A percentile compares a stretch with the other conserved stretches of the same genome.
Conservation (phyloP, 768 basidiomycete genomes). For the Psilocybe tampanensis region DNA sequence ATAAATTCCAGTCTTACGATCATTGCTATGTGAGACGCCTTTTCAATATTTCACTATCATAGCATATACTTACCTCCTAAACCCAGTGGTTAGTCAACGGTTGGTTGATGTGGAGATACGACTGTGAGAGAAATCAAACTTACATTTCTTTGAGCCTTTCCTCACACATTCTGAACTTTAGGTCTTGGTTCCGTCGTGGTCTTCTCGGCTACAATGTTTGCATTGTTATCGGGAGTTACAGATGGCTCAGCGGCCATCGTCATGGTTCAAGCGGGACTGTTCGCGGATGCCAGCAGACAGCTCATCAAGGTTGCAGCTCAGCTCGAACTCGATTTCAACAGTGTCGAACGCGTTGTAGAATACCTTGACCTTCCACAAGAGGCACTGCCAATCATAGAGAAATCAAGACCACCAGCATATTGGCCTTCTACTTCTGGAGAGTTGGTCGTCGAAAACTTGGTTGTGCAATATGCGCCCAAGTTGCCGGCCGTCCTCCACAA, state of each 20-base stretch:
- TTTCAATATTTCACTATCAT: neutral
- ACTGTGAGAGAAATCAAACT: slow-evolving; percentile 44
- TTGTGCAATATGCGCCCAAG: slow-evolving; percentile 63
- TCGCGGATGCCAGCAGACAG: slow-evolving; percentile 68
- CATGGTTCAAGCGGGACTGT: slow-evolving; percentile 69
- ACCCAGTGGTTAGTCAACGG: slow-evolving; percentile 65
- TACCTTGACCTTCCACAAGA: slow-evolving; percentile 71
- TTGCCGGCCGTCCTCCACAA: slow-evolving; percentile 60
- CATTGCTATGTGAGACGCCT: slow-evolving; percentile 61
- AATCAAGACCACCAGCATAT: slow-evolving; percentile 65
- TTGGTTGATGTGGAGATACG: slow-evolving; percentile 77
- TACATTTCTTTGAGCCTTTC: neutral
- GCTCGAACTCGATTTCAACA: slow-evolving; percentile 74
- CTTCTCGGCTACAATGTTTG: slow-evolving; percentile 68
- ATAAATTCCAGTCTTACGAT: slow-evolving; percentile 71
- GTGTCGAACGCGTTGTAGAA: slow-evolving; percentile 73
- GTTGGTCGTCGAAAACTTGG: slow-evolving; percentile 58
- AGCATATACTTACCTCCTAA: slow-evolving; percentile 21
- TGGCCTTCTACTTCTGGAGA: slow-evolving; percentile 68
- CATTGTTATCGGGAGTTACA: slow-evolving; percentile 55
- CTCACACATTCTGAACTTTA: slow-evolving; percentile 18
- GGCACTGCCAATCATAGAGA: slow-evolving; percentile 59
- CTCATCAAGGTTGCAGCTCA: slow-evolving; percentile 70
- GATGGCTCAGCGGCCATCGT: slow-evolving; percentile 71
- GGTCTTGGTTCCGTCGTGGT: slow-evolving; percentile 75